phyloP scores from a whole-genome alignment of 2,329 filamentous ascomycete genomes.

The Ascomycota sp. region DNA sequence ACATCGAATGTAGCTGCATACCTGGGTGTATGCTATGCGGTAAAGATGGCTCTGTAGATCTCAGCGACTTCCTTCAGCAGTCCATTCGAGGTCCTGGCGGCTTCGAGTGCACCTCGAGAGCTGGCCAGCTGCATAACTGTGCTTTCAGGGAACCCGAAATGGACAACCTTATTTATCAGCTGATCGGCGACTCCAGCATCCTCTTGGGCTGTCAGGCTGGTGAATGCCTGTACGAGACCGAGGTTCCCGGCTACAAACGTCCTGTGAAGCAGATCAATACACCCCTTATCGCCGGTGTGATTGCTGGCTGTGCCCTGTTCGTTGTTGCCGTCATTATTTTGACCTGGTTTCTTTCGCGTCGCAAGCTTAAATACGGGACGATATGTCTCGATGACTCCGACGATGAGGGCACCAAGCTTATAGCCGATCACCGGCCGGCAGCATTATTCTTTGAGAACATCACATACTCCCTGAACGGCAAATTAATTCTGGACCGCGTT shows the following conservation, averaged over 20 bases:
- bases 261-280: constrained; percentile 94
- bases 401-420: constrained; percentile 68
- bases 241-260: constrained; percentile 75
- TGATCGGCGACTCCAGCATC: constrained; percentile 89
- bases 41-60: constrained; percentile 75
- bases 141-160: constrained; percentile 80
- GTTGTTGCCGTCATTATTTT: constrained; percentile 68
- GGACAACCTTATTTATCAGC: constrained; percentile 68
- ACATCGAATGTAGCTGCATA: constrained; percentile 74
- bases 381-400: constrained; percentile 78
- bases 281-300: constrained; percentile 82
- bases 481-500: constrained; percentile 61
- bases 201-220: constrained; percentile 63
- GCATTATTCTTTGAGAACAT: constrained; percentile 78
- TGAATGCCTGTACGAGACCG: constrained; percentile 82
- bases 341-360: constrained; percentile 74
- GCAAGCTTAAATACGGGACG: constrained; percentile 47
- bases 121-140: constrained; percentile 45
- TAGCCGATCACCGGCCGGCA: constrained; percentile 81
- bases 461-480: constrained; percentile 70
- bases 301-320: constrained; percentile 69
- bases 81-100: constrained; percentile 72
- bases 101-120: constrained; percentile 52
- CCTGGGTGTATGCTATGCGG: constrained; percentile 87
- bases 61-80: constrained; percentile 69